These are phyloP conservation scores for Echinochloa phyllopogon DNA, from an alignment of 176 grass and related monocot genomes.

Conservation along the genomic window DNA sequence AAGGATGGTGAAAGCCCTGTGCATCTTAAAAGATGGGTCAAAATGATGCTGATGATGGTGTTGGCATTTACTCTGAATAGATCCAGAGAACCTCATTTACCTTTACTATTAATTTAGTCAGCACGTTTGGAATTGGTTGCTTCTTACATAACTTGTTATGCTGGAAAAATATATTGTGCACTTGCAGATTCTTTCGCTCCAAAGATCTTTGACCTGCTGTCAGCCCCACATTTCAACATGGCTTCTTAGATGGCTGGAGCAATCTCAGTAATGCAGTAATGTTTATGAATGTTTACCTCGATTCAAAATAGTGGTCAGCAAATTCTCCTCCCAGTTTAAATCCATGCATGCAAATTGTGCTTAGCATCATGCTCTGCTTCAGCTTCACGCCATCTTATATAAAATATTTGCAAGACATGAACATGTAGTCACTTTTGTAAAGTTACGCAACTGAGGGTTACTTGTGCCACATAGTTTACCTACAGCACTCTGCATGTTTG, in stretches of 20 bases:
- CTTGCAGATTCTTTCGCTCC: neutral
- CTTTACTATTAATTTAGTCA: neutral
- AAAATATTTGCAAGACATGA: neutral
- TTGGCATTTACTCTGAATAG: neutral
- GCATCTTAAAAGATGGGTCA: neutral
- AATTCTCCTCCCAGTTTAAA: neutral
- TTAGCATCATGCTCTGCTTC: neutral
- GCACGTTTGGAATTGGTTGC: neutral
- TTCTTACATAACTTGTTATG: neutral
- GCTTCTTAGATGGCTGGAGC: neutral
- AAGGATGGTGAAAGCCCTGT: neutral
- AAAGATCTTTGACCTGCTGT: slow-evolving; percentile 27
- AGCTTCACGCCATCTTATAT: neutral
- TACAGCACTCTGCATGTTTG: neutral
- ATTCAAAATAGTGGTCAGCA: slow-evolving; percentile 3
- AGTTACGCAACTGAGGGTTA: neutral
- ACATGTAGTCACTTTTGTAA: neutral
- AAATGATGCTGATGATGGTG: neutral
- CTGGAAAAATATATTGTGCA: neutral
- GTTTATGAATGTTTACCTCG: neutral
- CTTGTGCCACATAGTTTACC: neutral
- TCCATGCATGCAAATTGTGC: neutral
- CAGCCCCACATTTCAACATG: neutral
- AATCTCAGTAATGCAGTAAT: neutral
- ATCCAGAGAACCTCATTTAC: neutral